phyloP scores from a whole-genome alignment of 2,329 filamentous ascomycete species.

The Tympanopsis confertula region DNA sequence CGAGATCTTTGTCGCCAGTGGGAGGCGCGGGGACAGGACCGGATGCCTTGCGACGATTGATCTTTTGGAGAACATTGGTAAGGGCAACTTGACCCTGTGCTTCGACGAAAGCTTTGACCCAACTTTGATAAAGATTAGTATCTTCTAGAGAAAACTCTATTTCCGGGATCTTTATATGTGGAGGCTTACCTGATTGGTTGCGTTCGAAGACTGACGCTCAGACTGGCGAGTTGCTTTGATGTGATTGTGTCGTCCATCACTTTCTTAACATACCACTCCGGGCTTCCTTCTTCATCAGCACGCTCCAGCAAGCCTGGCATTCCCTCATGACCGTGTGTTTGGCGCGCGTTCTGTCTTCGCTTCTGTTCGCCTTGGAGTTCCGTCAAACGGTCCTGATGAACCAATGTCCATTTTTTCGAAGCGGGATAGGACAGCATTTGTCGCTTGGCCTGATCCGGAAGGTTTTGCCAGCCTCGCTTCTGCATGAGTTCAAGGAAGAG shows the following conservation, averaged over 20 bases:
- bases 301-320: constrained; percentile 40
- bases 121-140: constrained; percentile 22
- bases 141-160: not conserved
- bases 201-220: constrained; percentile 56
- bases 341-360: constrained; percentile 38
- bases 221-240: constrained; percentile 53
- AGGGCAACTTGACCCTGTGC: constrained; percentile 59
- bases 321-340: constrained; percentile 34
- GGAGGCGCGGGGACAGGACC: constrained; percentile 38
- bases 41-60: constrained; percentile 42
- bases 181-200: constrained; percentile 39
- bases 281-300: constrained; percentile 46
- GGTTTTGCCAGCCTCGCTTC: constrained; percentile 58
- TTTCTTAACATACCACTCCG: constrained; percentile 62
- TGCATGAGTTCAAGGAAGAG: constrained; percentile 60
- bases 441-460: constrained; percentile 55
- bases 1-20: constrained; percentile 54
- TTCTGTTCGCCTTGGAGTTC: constrained; percentile 60
- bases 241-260: constrained; percentile 60
- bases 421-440: constrained; percentile 63
- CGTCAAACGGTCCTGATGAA: constrained; percentile 56
- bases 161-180: not conserved
- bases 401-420: constrained; percentile 60
- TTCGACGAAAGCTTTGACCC: constrained; percentile 60
- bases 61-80: constrained; percentile 45